Evolutionary conservation across 371 early-diverging fungal genomes (phyloP).

Genomic region (Apophysomyces sp.): DNA sequence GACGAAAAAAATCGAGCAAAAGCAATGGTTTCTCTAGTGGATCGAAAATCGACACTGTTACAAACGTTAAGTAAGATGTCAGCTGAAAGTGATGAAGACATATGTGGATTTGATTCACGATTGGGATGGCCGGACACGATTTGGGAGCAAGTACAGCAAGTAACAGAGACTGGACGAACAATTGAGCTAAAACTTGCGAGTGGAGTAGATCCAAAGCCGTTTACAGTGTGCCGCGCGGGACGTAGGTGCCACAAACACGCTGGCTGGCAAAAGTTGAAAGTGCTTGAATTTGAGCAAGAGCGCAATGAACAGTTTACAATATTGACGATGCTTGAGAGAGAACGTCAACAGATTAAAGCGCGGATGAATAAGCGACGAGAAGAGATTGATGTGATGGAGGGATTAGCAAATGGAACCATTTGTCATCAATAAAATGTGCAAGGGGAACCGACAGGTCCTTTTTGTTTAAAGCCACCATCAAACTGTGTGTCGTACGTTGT

Average conservation of each 20-base stretch:
- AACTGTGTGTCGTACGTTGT: no score
- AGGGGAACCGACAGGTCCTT: no score
- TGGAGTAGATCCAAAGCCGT: neutral
- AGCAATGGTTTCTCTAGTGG: conserved; percentile 14
- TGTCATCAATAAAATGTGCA: conserved; percentile 5
- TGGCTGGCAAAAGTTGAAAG: conserved; percentile 53
- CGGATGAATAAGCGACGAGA: conserved; percentile 43
- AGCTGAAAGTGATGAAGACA: conserved; percentile 18
- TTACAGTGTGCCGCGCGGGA: conserved; percentile 6
- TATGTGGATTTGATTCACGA: conserved; percentile 52
- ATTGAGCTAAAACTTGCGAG: neutral
- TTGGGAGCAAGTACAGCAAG: conserved; percentile 14
- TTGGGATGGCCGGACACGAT: conserved; percentile 46
- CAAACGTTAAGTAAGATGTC: neutral
- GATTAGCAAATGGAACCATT: conserved; percentile 37
- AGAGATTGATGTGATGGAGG: conserved; percentile 26
- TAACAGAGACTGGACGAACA: conserved; percentile 1
- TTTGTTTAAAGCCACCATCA: no score
- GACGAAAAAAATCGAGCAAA: conserved; percentile 14
- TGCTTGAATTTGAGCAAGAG: conserved; percentile 55
- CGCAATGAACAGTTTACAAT: conserved; percentile 33
- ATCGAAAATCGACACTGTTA: conserved; percentile 18
- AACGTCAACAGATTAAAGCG: conserved; percentile 40
- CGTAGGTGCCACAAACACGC: conserved; percentile 43
- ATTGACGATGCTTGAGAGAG: conserved; percentile 31